These are phyloP conservation scores for Monoraphidium neglectum DNA, from an alignment of 139 green algal species.

Conservation along the genomic window DNA sequence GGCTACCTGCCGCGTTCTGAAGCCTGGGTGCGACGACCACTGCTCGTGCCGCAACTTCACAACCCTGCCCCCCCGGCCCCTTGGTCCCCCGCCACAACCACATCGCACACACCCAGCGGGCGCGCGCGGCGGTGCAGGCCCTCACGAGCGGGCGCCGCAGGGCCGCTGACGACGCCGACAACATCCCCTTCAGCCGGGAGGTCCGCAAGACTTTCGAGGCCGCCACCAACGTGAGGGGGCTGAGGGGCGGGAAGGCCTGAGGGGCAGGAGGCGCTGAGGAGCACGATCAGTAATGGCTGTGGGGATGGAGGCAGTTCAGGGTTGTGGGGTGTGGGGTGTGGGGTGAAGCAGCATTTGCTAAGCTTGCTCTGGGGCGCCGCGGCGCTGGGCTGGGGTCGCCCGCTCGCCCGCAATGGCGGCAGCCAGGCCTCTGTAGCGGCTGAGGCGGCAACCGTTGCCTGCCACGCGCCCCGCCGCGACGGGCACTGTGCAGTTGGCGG, in stretches of 20 bases:
- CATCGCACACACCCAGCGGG: constrained; percentile 7
- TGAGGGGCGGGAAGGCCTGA: neutral
- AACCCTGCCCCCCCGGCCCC: constrained; percentile 8
- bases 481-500: neutral
- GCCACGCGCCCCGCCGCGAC: too few relatives aligned
- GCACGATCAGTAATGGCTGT: neutral
- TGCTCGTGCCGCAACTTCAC: constrained; percentile 34
- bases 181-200: constrained; percentile 76
- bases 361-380: too few relatives aligned
- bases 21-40: too few relatives aligned
- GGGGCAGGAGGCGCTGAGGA: too few relatives aligned
- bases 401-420: too few relatives aligned
- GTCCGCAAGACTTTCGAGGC: constrained; percentile 84
- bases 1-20: too few relatives aligned
- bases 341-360: neutral
- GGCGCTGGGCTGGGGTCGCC: too few relatives aligned
- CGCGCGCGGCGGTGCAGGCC: constrained; percentile 40
- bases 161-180: constrained; percentile 35
- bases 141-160: constrained; percentile 38
- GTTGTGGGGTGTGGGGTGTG: neutral
- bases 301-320: neutral
- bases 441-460: too few relatives aligned
- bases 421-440: too few relatives aligned
- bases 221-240: constrained; percentile 64
- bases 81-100: neutral